Evolutionary conservation across 345 rosid genomes (phyloP), one percentile per base, ranked within the genome.

Genomic region (Citrus inodora): DNA sequence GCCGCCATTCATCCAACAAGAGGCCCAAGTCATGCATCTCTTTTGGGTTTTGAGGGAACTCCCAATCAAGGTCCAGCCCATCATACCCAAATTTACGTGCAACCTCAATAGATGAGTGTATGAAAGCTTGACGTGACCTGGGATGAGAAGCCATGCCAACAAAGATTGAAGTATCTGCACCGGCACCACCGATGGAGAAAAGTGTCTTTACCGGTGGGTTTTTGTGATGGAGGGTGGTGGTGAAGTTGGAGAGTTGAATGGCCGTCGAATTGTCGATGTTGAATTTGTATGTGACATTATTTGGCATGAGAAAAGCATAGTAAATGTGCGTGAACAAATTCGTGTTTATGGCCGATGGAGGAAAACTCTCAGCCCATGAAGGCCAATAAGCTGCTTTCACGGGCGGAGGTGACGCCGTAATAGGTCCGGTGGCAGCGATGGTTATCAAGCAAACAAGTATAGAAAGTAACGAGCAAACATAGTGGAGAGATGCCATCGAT

Each of bases 61-160:
- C 94, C 94, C 92, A 91, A 51, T 88, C 92, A 32, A 91, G 80
- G 79, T 91, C 92, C 63, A 89, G 80, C 75, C 94, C 94, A 65
- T 88, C 89, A 48, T 85, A 89, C 27, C 84, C 90, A 30, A 60
- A 84, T 38, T 67, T 67, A 55, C 94, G 75, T 2, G 91, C 94
- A 0, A 82, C 75, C 66, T 87, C 81, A 7, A 88, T 30, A 0
- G 92, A 79, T 1, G 94, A 89, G 6, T 75, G 25, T 76, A 89
- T 83, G 76, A 91, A 89, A 58, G 71, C 62, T 24, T 35, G 32
- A 2, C 92, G 88, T 11, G 86, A 82, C 11, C 46, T n/a, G 0
- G 46, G n/a, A 3, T 73, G 21, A 0, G 92, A 88, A 9, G 80
- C 91, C 66, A 89, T 78, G 71, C 75, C 46, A 17, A 88, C 81